Evolutionary conservation across 2,329 filamentous ascomycete genomes (phyloP).

Genomic region (Hypoxylon sp.): DNA sequence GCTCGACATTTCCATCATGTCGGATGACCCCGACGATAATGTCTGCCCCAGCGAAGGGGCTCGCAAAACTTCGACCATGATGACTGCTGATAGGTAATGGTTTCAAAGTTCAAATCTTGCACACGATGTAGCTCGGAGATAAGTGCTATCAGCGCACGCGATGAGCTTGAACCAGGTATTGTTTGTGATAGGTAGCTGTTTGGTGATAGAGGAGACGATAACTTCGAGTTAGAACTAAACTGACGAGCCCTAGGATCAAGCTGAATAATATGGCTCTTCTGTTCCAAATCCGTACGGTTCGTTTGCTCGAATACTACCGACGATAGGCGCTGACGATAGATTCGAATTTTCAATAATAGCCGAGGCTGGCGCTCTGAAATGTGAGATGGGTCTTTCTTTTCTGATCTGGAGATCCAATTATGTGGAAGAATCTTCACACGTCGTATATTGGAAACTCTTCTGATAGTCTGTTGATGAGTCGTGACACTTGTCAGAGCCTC

Average conservation of each 20-base stretch:
- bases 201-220: conserved; percentile 18
- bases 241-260: conserved; percentile 29
- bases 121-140: conserved; percentile 23
- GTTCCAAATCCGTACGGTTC: conserved; percentile 8
- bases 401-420: conserved; percentile 24
- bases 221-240: conserved; percentile 27
- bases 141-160: conserved; percentile 23
- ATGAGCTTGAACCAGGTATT: conserved; percentile 18
- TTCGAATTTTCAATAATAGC: conserved; percentile 29
- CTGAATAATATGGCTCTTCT: conserved; percentile 21
- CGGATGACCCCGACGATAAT: conserved; percentile 40
- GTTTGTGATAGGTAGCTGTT: conserved; percentile 21
- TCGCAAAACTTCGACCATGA: conserved; percentile 51
- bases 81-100: conserved; percentile 23
- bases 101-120: conserved; percentile 23
- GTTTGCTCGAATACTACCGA: conserved; percentile 24
- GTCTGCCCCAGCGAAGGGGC: conserved; percentile 44
- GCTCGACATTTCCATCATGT: conserved; percentile 48
- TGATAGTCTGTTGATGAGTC: conserved; percentile 38
- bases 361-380: conserved; percentile 28
- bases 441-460: conserved; percentile 28
- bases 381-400: conserved; percentile 5
- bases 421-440: conserved; percentile 31
- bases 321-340: conserved; percentile 27
- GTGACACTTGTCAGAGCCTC: conserved; percentile 34